phyloP scores from a whole-genome alignment of 2,329 filamentous ascomycete species.

The Colletotrichum sp. region DNA sequence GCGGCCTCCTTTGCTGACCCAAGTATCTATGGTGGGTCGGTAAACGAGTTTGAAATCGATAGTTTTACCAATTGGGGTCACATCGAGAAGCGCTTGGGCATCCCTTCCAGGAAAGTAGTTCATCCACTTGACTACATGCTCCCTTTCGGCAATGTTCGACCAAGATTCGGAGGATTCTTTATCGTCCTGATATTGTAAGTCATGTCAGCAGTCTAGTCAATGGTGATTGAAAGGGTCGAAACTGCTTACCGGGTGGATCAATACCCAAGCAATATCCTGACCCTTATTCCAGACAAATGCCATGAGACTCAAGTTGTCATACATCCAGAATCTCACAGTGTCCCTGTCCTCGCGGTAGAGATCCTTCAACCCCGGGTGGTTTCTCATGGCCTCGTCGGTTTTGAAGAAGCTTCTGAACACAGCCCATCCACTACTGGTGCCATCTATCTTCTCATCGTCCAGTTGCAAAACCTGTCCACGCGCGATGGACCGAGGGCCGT shows the following conservation, averaged over 20 bases:
- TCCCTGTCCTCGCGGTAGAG: neutral
- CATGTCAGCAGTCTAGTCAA: neutral
- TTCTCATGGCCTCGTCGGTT: neutral
- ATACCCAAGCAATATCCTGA: neutral
- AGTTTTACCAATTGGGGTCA: neutral
- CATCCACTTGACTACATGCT: constrained; percentile 55
- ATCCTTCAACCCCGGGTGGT: neutral
- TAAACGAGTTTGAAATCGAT: neutral
- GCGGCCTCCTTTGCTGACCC: neutral
- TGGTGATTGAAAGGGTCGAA: neutral
- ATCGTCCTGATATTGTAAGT: neutral
- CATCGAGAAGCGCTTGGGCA: constrained; percentile 40
- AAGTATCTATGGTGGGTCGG: neutral
- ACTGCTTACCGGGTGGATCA: neutral
- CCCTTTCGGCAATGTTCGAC: constrained; percentile 24
- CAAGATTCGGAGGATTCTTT: neutral
- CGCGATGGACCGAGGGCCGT: neutral
- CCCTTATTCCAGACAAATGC: neutral
- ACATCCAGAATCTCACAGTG: neutral
- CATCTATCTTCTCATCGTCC: neutral
- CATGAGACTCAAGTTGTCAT: neutral
- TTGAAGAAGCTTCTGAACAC: neutral
- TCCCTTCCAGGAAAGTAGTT: constrained; percentile 60
- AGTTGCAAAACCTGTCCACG: neutral
- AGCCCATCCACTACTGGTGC: neutral